These are phyloP conservation scores for Daldinia concentrica DNA, from an alignment of 495 filamentous ascomycete species.

Conservation along the genomic window DNA sequence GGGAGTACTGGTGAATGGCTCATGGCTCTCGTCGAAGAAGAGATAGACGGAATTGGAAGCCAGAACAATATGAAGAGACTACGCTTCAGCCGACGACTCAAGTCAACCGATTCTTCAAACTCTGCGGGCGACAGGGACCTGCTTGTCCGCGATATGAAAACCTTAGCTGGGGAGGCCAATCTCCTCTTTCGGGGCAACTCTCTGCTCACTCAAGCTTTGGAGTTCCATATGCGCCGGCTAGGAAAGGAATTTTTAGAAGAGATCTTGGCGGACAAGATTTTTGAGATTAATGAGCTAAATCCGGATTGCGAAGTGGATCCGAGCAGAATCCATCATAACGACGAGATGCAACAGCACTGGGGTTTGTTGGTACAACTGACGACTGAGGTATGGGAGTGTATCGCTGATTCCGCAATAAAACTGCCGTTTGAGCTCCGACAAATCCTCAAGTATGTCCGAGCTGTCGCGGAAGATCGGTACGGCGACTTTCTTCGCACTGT, in stretches of 20 bases:
- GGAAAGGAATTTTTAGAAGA: slow-evolving; percentile 94
- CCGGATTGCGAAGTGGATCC: slow-evolving; percentile 97
- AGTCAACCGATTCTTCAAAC: slow-evolving; percentile 80
- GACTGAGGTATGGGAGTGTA: slow-evolving; percentile 83
- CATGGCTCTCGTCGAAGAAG: slow-evolving; percentile 90
- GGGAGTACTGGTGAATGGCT: slow-evolving; percentile 90
- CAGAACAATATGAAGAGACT: slow-evolving; percentile 74
- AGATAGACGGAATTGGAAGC: slow-evolving; percentile 91
- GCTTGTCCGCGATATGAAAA: slow-evolving; percentile 70
- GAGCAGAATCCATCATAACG: slow-evolving; percentile 70
- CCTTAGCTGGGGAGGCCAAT: slow-evolving; percentile 82
- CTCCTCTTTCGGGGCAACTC: slow-evolving; percentile 96
- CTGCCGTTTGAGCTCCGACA: slow-evolving; percentile 86
- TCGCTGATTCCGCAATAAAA: slow-evolving; percentile 72
- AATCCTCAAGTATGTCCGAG: slow-evolving; percentile 90
- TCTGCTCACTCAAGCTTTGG: slow-evolving; percentile 90
- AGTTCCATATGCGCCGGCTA: slow-evolving; percentile 93
- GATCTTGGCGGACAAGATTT: slow-evolving; percentile 82
- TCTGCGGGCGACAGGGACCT: slow-evolving; percentile 62
- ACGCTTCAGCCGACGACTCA: slow-evolving; percentile 78
- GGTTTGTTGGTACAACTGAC: slow-evolving; percentile 77
- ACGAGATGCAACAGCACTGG: slow-evolving; percentile 89
- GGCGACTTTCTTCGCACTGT: slow-evolving; percentile 95
- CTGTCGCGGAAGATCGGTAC: slow-evolving; percentile 95
- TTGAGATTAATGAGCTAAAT: slow-evolving; percentile 86